Conservation (phyloP, 768 basidiomycete species). For the Hysterangium stoloniferum region DNA sequence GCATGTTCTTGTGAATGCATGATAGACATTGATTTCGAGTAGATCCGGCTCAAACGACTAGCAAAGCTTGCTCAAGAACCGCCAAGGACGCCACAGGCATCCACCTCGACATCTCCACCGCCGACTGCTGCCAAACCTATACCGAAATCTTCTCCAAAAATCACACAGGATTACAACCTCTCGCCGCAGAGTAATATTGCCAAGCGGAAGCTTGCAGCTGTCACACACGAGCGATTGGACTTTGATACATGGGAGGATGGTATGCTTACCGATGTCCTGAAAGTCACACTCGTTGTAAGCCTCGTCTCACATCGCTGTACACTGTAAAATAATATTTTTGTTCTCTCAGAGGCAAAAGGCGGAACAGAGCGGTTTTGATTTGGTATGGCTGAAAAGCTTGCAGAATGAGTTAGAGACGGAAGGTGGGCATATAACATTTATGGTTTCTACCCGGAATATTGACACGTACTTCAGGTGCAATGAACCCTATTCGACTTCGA, state of each 20-base stretch:
- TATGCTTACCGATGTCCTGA: conserved; percentile 57
- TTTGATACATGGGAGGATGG: conserved; percentile 67
- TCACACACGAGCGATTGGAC: conserved; percentile 33
- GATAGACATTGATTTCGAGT: background rate
- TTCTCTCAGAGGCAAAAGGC: conserved; percentile 46
- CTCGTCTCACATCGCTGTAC: background rate
- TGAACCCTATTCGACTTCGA: conserved; percentile 38
- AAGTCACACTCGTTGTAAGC: conserved; percentile 74
- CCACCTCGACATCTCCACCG: conserved; percentile 27
- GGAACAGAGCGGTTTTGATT: conserved; percentile 51
- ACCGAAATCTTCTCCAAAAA: conserved; percentile 18
- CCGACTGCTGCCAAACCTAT: conserved; percentile 27
- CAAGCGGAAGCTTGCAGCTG: conserved; percentile 40
- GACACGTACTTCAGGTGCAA: conserved; percentile 13
- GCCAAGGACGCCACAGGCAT: conserved; percentile 23
- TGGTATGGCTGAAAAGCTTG: conserved; percentile 79
- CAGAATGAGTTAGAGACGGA: conserved; percentile 62
- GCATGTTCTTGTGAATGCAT: conserved; percentile 14
- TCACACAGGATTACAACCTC: conserved; percentile 22
- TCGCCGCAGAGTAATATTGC: conserved; percentile 27
- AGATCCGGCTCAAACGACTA: conserved; percentile 91
- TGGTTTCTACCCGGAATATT: conserved; percentile 24
- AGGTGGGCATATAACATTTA: conserved; percentile 22
- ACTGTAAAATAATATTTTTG: background rate
- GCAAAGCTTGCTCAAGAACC: conserved; percentile 64